Evolutionary conservation across 176 grass and related monocot genomes (phyloP), one percentile per base, ranked within the genome.

Genomic region (Bonia amplexicaulis): DNA sequence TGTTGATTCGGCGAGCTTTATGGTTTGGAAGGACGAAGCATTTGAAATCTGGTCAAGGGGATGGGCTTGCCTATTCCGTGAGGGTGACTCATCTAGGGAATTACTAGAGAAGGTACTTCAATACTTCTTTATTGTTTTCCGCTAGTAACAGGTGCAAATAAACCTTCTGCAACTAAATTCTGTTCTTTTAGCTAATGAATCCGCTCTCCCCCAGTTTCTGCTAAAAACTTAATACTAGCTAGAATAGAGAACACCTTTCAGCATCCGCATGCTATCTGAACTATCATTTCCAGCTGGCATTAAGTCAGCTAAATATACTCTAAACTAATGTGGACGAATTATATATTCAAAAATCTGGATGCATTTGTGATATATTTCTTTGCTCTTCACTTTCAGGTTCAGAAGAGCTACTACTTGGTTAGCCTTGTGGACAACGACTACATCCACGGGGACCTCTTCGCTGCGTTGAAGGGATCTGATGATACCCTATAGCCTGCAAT

Each of bases 1-100:
- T 15, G 94, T 96, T 54, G 94, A 97, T 71, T 78, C 83, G 0
- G 53, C 82, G 13, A 97, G 94, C 83, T 97, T 97, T 76, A 82
- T 90, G 89, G 87, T 94, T 81, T 97, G 94, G 94, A 97, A 97
- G 85, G 91, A 97, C 0, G 94, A 97, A 82, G 92, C 92, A 33
- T 94, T 97, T 66, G 94, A 92, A 78, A 94, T 94, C 54, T 97
- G 94, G 94, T 90, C 89, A n/a, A 87, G 23, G 52, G 91, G 76
- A 5, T 94, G 92, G 92, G 92, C 82, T 12, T 69, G 77, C 80
- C 60, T 97, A 76, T 94, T 94, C 69, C 78, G 82, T 4, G 92
- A 94, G 69, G 89, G 72, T 0, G 94, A 97, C 60, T 91, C 91
- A 2, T 97, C 94, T 53, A 91, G 79, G 80, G 87, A 81, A 53